A percentile compares a stretch with the other conserved stretches of the same genome.
Conservation (phyloP, 140 eudicot species). For the Stevia rebaudiana region DNA sequence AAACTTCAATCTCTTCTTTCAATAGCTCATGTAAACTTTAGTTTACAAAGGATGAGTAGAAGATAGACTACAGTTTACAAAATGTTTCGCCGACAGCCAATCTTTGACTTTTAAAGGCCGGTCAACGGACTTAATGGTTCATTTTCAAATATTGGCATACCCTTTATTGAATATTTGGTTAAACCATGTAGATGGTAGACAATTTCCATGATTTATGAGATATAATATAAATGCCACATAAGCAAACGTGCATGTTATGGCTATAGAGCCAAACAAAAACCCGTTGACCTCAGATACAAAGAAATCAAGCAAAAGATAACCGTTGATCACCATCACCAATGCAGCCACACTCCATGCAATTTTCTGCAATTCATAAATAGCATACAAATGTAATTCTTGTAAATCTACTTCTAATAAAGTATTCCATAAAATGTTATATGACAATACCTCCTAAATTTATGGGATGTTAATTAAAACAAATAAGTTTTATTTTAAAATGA, state of each 20-base stretch:
- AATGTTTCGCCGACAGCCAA: constrained; percentile 16
- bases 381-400: too few relatives aligned
- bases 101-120: constrained; percentile 11
- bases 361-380: constrained; percentile 39
- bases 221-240: constrained; percentile 61
- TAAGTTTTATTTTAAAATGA: too few relatives aligned
- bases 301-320: constrained; percentile 70
- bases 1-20: constrained; percentile 12
- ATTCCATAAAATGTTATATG: too few relatives aligned
- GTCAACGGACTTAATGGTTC: constrained; percentile 5
- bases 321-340: constrained; percentile 85
- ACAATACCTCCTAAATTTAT: too few relatives aligned
- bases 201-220: constrained; percentile 52
- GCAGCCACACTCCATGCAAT: constrained; percentile 80
- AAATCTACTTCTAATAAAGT: too few relatives aligned
- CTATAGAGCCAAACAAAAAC: constrained; percentile 40
- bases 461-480: too few relatives aligned
- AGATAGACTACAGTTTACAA: background rate
- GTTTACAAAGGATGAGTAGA: constrained; percentile 2
- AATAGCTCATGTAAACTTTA: background rate
- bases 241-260: constrained; percentile 26
- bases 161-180: constrained; percentile 39
- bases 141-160: constrained; percentile 33
- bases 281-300: constrained; percentile 62
- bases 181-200: constrained; percentile 43